A percentile compares a stretch with the other conserved stretches of the same genome.
These are phyloP conservation scores for Diaporthe sp. DNA, from an alignment of 2,329 filamentous ascomycete genomes.

Conservation along the genomic window DNA sequence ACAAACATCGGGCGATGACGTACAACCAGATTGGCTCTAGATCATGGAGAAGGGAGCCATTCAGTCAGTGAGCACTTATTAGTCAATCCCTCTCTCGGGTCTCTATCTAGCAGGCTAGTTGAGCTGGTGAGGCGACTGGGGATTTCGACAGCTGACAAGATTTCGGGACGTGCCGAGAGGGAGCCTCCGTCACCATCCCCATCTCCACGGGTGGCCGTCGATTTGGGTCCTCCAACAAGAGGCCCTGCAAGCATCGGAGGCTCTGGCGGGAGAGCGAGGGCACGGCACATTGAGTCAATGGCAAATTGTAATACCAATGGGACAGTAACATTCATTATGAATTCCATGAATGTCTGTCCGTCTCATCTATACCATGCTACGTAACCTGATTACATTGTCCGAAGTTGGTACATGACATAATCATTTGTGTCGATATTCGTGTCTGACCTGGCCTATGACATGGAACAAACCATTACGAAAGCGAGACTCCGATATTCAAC, in stretches of 20 bases:
- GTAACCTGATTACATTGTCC: background rate
- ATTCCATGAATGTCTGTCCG: background rate
- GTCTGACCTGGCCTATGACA: no score
- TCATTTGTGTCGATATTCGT: no score
- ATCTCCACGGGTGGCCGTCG: background rate
- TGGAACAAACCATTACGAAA: no score
- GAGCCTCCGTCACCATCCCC: background rate
- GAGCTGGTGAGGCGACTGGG: background rate
- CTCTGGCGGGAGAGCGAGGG: background rate
- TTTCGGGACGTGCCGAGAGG: background rate
- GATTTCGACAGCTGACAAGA: background rate
- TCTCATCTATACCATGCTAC: no score
- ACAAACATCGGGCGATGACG: constrained; percentile 1
- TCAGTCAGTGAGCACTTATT: background rate
- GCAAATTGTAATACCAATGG: background rate
- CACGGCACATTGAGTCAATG: background rate
- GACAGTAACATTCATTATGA: background rate
- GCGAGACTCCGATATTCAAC: no score
- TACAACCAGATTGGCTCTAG: background rate
- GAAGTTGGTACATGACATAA: background rate
- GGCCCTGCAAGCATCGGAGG: no score
- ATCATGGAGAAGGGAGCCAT: background rate
- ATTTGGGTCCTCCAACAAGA: background rate
- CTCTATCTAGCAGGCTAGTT: background rate
- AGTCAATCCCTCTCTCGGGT: background rate